Base-by-base conservation (phyloP, 441 rosid species). In the Capsella rubella region DNA sequence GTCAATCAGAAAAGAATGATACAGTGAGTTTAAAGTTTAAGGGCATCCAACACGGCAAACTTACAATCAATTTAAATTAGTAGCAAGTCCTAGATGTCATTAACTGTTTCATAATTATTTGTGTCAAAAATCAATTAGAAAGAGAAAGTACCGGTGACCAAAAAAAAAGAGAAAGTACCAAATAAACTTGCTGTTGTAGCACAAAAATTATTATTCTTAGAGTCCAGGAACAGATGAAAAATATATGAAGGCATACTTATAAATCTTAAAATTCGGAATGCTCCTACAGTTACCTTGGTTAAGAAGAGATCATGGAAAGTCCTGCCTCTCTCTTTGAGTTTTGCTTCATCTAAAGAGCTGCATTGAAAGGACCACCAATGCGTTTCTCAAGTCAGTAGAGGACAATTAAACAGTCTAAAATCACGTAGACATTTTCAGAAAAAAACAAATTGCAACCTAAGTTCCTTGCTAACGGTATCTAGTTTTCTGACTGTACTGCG, bases 271-370 rank as follows among this genome's bases (percentile, higher is more conserved):
- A 64, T 59, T 27, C 54, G 18, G 62, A 54, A 66, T 53, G 45
- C 42, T 9, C 50, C 42, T n/a, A 63, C 12, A 68, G 66, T 68
- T 56, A 94, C 99, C 97, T 95, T 95, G 67, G 94, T 90, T 77
- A 95, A 83, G 84, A 95, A 95, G 29, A 92, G 84, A 84, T 92
- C 99, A 67, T 90, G 97, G 81, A 92, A 95, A 63, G 85, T 81
- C 84, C 94, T 82, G 72, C 91, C 95, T 87, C 90, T 92, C 80
- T 91, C 97, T 87, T 89, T 94, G 86, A 94, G 84, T 82, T 92
- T 94, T 65, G 81, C 93, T 85, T 88, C 97, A 82, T 90, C 97
- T 80, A 90, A 81, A 64, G 90, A 85, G 89, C 99, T 92, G 89
- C 87, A 81, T 52, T 50, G 49, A 76, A 79, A 60, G 54, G 49